Base-by-base conservation (phyloP, 2,329 filamentous ascomycete genomes). In the Teratosphaeria gauchensis region DNA sequence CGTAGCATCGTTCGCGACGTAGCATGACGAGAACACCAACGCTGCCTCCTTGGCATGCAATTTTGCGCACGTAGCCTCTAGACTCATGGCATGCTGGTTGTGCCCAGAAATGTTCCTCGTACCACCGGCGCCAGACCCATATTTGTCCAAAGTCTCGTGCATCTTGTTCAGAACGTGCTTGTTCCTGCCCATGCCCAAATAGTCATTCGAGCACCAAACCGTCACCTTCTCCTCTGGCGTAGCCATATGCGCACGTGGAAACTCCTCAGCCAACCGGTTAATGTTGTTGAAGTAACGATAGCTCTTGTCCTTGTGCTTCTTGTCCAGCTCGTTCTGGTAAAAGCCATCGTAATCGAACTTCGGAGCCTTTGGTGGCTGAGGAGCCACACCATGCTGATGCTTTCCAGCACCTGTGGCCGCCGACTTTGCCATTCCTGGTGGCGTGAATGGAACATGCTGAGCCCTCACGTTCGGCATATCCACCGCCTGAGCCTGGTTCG, bases 281-380 rank as follows among this genome's bases (percentile, higher is more conserved):
- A 99, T 99, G 80, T 99, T 99, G 82, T 99, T 99, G 81, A 99
- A 99, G 80, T 97, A 97, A 71, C 94, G 90, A 80, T 99, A 99
- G 56, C 92, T 96, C 80, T 96, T 97, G 82, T 99, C 94, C 82
- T 95, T 92, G 82, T 96, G 94, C 80, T 99, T 99, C 84, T 96
- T 97, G 68, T 96, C 90, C 66, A 99, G 77, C 75, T 99, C 92
- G 62, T 79, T 79, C 64, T 86, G 78, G 77, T 97, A 99, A 76
- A 96, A 99, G 53, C 75, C 83, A 69, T 96, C 86, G 71, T 99
- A 99, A 75, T 97, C 83, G 75, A 96, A 99, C 69, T 86, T 89
- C 60, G 74, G 71, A 28, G 75, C 69, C 38, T 74, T 71, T 12
- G 78, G 78, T 35, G 80, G 80, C 51, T 75, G 70, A 3, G 81